Evolutionary conservation across 495 filamentous ascomycete species (phyloP).

Genomic region (Hypoxylon subgilvum): DNA sequence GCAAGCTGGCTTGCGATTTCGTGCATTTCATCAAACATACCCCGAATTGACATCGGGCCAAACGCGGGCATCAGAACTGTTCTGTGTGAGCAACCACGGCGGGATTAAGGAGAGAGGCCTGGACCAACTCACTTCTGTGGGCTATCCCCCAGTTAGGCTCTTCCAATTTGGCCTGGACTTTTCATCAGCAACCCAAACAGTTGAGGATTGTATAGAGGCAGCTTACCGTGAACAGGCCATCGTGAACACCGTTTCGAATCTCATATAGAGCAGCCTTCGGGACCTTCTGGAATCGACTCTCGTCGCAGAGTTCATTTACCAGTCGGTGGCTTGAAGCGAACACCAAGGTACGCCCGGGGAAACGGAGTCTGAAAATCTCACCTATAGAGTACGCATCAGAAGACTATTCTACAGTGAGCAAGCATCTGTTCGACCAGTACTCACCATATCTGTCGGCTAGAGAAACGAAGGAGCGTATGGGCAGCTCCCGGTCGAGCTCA

Average conservation of each 20-base stretch:
- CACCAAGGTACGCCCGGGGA: constrained; percentile 37
- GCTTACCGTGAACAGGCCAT: constrained; percentile 70
- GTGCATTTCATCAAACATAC: constrained; percentile 79
- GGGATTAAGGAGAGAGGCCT: neutral
- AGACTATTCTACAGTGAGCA: neutral
- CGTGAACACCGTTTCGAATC: constrained; percentile 63
- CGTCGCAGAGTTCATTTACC: constrained; percentile 70
- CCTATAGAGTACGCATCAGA: constrained; percentile 22
- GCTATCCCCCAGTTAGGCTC: constrained; percentile 75
- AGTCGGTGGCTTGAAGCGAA: constrained; percentile 61
- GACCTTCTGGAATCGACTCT: constrained; percentile 67
- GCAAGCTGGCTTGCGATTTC: constrained; percentile 73
- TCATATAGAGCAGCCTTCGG: constrained; percentile 50
- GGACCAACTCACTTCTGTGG: constrained; percentile 58
- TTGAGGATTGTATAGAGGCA: neutral
- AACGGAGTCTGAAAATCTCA: constrained; percentile 38
- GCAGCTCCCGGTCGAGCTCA: constrained; percentile 35
- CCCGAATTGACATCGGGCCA: constrained; percentile 70
- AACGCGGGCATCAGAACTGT: constrained; percentile 66
- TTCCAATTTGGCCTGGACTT: constrained; percentile 53
- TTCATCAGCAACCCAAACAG: neutral
- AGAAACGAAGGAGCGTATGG: constrained; percentile 26
- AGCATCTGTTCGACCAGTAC: neutral
- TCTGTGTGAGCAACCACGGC: constrained; percentile 18
- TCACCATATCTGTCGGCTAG: constrained; percentile 44